These are phyloP conservation scores for Tulasnella sp. DNA, from an alignment of 768 basidiomycete genomes.

Conservation along the genomic window DNA sequence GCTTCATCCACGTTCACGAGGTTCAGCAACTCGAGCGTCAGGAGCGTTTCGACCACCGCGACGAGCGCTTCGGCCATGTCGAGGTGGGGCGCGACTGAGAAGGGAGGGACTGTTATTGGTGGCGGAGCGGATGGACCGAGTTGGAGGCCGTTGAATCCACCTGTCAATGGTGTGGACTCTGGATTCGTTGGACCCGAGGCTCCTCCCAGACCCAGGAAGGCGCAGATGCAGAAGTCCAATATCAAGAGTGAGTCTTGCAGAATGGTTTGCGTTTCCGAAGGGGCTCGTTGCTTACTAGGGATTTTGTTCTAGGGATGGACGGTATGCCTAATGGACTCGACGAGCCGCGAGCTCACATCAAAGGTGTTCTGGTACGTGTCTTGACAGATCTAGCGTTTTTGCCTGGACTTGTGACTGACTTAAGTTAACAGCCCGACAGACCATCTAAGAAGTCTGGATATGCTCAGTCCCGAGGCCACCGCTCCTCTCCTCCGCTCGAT, in stretches of 20 bases:
- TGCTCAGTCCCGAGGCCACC: background rate
- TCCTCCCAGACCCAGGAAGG: conserved; percentile 30
- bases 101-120: background rate
- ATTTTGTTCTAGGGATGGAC: conserved; percentile 54
- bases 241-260: conserved; percentile 65
- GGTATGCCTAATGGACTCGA: conserved; percentile 74
- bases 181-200: background rate
- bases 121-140: conserved; percentile 13
- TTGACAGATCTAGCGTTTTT: background rate
- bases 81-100: conserved; percentile 17
- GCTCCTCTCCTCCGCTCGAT: conserved; percentile 5
- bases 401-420: background rate
- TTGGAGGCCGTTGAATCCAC: background rate
- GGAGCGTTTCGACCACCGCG: conserved; percentile 74
- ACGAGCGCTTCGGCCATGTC: conserved; percentile 66
- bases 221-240: conserved; percentile 45
- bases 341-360: conserved; percentile 42
- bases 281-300: background rate
- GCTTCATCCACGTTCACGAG: conserved; percentile 53
- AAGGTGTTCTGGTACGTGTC: conserved; percentile 20
- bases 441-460: background rate
- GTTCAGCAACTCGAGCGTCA: conserved; percentile 69
- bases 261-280: background rate
- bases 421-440: background rate
- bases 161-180: background rate